These are phyloP conservation scores for Starmerella geochares DNA, from an alignment of 805 yeast genomes.

Conservation along the genomic window DNA sequence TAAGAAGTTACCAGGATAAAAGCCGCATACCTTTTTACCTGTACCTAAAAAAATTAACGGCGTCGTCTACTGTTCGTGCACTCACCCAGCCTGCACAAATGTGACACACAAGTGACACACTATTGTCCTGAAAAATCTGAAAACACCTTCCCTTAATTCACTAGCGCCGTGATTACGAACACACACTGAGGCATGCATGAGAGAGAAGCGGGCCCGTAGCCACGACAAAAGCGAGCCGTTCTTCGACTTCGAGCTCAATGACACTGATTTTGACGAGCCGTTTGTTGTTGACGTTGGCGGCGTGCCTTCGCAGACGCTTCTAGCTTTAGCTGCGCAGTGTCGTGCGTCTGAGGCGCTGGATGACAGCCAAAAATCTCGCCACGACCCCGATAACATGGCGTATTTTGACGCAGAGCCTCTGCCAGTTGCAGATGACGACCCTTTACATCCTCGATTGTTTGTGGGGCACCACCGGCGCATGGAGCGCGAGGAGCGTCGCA, in stretches of 20 bases:
- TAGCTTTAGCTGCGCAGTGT: conserved; percentile 2
- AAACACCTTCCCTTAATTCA: neutral
- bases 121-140: neutral
- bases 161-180: conserved; percentile 5
- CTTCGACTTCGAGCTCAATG: conserved; percentile 24
- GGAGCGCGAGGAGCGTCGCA: conserved; percentile 54
- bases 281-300: conserved; percentile 8
- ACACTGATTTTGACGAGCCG: conserved; percentile 12
- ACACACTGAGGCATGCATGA: conserved; percentile 16
- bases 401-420: neutral
- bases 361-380: neutral
- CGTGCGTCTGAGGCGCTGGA: neutral
- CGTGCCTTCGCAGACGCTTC: conserved; percentile 7
- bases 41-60: no score
- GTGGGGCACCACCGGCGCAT: conserved; percentile 45
- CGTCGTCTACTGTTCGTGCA: no score
- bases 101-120: no score
- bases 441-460: conserved; percentile 37
- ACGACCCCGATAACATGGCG: neutral
- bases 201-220: conserved; percentile 22
- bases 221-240: conserved; percentile 21
- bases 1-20: no score
- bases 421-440: conserved; percentile 31
- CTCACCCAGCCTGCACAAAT: no score
- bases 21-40: no score